A percentile compares a stretch with the other conserved stretches of the same genome.
Evolutionary conservation across 2,329 filamentous ascomycete species (phyloP).

Genomic region (Arthrobotrys entomopaga): DNA sequence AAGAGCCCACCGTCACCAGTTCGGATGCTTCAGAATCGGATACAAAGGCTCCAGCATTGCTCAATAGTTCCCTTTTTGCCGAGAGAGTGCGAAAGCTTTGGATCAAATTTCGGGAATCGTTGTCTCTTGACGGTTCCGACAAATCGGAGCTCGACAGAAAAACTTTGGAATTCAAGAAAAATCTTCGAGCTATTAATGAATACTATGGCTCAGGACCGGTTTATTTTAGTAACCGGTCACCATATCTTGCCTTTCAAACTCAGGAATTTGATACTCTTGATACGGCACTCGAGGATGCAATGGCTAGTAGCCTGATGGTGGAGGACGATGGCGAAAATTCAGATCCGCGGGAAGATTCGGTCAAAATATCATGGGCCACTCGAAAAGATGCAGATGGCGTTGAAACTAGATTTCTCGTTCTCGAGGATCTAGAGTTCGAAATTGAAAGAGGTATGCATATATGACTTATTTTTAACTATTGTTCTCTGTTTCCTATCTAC

Average conservation of each 20-base stretch:
- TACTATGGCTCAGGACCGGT: neutral
- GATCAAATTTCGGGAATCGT: constrained; percentile 20
- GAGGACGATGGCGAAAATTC: constrained; percentile 35
- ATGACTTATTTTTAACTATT: neutral
- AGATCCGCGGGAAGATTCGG: constrained; percentile 16
- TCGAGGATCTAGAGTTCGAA: constrained; percentile 9
- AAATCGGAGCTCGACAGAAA: neutral
- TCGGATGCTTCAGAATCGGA: constrained; percentile 9
- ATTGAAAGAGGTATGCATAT: neutral
- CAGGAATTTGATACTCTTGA: constrained; percentile 15
- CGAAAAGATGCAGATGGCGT: constrained; percentile 2
- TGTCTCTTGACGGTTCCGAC: constrained; percentile 8
- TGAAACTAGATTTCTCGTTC: constrained; percentile 9
- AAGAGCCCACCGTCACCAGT: neutral
- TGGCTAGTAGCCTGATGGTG: constrained; percentile 24
- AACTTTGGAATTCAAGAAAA: constrained; percentile 7
- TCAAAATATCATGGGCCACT: constrained; percentile 33
- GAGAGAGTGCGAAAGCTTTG: constrained; percentile 19
- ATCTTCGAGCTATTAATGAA: constrained; percentile 22
- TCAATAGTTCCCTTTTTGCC: neutral
- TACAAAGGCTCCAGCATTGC: neutral
- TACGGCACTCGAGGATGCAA: constrained; percentile 9
- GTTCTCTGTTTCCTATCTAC: neutral
- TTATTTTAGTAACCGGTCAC: neutral
- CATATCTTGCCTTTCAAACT: neutral